Evolutionary conservation across 2,329 filamentous ascomycete genomes (phyloP).

Genomic region (Venturia nashicola): DNA sequence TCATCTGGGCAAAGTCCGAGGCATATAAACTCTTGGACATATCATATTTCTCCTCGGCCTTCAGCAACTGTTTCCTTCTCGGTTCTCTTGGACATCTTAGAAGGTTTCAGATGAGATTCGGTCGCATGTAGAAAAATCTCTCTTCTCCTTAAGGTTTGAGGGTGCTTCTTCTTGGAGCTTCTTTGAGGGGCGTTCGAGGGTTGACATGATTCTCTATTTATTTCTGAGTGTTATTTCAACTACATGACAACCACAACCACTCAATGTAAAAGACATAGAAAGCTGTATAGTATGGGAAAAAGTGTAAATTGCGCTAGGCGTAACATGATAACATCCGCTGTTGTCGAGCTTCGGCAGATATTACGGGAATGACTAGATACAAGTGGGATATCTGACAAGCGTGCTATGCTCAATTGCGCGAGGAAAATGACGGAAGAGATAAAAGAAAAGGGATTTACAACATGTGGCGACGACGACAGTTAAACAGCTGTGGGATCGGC

Average conservation of each 20-base stretch:
- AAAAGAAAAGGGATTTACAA: neutral
- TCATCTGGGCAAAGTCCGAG: too few species aligned
- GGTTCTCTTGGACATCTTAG: too few species aligned
- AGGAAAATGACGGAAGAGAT: neutral
- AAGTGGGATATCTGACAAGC: neutral
- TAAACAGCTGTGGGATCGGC: neutral
- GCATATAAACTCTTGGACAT: too few species aligned
- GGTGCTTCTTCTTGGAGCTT: too few species aligned
- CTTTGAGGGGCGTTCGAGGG: too few species aligned
- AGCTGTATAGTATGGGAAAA: neutral
- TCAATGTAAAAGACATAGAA: neutral
- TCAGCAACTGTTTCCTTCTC: too few species aligned
- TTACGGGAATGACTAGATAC: neutral
- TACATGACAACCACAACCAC: neutral
- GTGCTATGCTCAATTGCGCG: neutral
- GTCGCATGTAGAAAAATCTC: too few species aligned
- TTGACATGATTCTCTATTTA: too few species aligned
- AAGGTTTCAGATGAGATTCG: too few species aligned
- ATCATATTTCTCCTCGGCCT: too few species aligned
- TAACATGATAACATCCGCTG: neutral
- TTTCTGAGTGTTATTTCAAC: too few species aligned
- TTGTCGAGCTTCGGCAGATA: neutral
- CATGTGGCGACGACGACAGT: neutral
- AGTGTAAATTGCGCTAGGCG: neutral
- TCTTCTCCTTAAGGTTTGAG: too few species aligned